A percentile compares a stretch with the other conserved stretches of the same genome.
Conservation (phyloP, 2,329 filamentous ascomycete species). For the Penicillium sp. region DNA sequence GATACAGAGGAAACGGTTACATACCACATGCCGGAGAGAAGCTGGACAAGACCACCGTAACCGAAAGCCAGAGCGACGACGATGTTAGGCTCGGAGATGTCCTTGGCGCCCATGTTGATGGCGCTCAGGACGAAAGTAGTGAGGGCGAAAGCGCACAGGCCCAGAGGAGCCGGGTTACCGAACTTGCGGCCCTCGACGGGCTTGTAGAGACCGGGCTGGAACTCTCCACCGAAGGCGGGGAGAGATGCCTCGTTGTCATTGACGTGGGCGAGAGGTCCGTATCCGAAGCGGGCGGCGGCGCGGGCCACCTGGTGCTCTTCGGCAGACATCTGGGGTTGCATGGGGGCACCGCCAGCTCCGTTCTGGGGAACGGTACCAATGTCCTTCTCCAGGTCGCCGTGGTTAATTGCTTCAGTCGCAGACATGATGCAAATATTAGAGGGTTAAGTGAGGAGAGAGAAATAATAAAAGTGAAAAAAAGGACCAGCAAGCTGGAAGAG, state of each 20-base stretch:
- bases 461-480: background rate
- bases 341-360: conserved; percentile 1
- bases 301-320: conserved; percentile 48
- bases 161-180: conserved; percentile 76
- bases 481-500: conserved; percentile 30
- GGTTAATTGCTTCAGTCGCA: conserved; percentile 20
- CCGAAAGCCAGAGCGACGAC: conserved; percentile 69
- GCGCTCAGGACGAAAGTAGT: conserved; percentile 78
- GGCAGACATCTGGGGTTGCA: conserved; percentile 41
- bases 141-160: conserved; percentile 75
- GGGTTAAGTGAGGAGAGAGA: background rate
- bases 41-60: conserved; percentile 77
- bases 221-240: conserved; percentile 69
- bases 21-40: conserved; percentile 84
- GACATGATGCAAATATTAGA: conserved; percentile 27
- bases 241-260: conserved; percentile 50
- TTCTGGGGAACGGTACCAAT: conserved; percentile 16
- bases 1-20: conserved; percentile 21
- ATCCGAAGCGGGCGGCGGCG: conserved; percentile 50
- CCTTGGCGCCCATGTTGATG: conserved; percentile 69
- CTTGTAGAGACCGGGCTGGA: conserved; percentile 70
- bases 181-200: conserved; percentile 67
- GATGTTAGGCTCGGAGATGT: conserved; percentile 63
- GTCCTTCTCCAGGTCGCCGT: conserved; percentile 35
- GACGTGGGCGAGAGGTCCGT: conserved; percentile 54